Evolutionary conservation across 257 asterid species (phyloP), one percentile per base, ranked within the genome.

Genomic region (Prunella vulgaris): DNA sequence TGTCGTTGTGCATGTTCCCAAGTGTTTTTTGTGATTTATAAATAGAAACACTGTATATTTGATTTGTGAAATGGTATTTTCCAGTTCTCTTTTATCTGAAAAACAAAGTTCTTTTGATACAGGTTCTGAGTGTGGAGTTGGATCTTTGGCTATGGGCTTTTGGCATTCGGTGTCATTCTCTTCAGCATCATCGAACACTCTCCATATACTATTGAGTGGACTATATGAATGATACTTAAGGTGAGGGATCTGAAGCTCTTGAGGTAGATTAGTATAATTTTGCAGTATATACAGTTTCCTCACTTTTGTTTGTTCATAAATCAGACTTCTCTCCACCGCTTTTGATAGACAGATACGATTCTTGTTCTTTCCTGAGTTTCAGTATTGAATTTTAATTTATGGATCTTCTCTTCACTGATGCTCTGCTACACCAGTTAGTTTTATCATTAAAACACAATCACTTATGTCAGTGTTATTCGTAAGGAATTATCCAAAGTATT

Each of bases 121-220:
- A 93, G 99, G 95, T 93, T 72, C 74, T 88, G 81, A 94, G 99
- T 64, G 96, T 85, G 77, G 97, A 94, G 77, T 80, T 91, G 88
- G 97, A 94, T 85, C 95, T 94, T 38, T 94, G 97, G 98, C 76
- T 94, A 51, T 89, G 97, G 97, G 87, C 99, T 32, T 84, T 85
- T 46, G 99, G 97, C 15, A 58, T 90, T 32, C 76, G 77, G 46
- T 77, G 85, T 58, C 82, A 88, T 9, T 85, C 97, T 64, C 96
- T 94, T 70, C 91, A 83, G 58, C 93, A 91, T 79, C 97, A 91
- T 69, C 90, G 93, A 22, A 89, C 99, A 2, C 96, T 94, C 66
- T 89, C 96, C 44, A 83, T 89, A 69, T 89, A 89, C 70, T 87
- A 91, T 71, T 91, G 84, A 88, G 79, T 66, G 71, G 65, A 64